These are phyloP conservation scores for Pelargonium myrrhifolium DNA, from an alignment of 441 rosid species.

Conservation along the genomic window DNA sequence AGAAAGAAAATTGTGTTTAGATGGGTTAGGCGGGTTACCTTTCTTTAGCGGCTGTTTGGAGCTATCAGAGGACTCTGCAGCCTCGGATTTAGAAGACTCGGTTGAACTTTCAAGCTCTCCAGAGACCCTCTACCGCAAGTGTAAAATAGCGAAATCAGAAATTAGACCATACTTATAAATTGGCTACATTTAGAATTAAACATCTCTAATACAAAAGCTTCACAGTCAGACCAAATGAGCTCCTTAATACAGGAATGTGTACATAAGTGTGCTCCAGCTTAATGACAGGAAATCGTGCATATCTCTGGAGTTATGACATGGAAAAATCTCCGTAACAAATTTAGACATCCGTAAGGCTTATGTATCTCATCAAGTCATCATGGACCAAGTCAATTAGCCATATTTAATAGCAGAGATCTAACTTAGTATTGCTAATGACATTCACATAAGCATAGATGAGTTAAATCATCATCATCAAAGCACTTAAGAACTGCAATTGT, in stretches of 20 bases:
- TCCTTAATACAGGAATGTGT: neutral
- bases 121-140: slow-evolving; percentile 35
- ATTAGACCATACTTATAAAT: slow-evolving; percentile 10
- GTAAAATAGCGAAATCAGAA: slow-evolving; percentile 21
- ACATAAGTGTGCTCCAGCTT: too few species aligned
- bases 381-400: neutral
- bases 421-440: neutral
- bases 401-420: neutral
- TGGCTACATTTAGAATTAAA: neutral
- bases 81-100: slow-evolving; percentile 45
- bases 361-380: neutral
- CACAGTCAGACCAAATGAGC: neutral
- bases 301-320: neutral
- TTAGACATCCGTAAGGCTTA: neutral
- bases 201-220: neutral
- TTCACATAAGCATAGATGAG: neutral
- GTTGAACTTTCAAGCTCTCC: slow-evolving; percentile 50
- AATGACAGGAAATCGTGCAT: neutral
- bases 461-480: neutral
- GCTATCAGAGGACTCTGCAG: slow-evolving; percentile 37
- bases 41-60: slow-evolving; percentile 49
- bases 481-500: neutral
- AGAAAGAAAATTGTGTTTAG: neutral
- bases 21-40: slow-evolving; percentile 45
- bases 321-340: neutral